Percentiles rank a stretch among this genome's conserved stretches.
phyloP scores from a whole-genome alignment of 257 asterid genomes.

The Solanum chiquidenum region DNA sequence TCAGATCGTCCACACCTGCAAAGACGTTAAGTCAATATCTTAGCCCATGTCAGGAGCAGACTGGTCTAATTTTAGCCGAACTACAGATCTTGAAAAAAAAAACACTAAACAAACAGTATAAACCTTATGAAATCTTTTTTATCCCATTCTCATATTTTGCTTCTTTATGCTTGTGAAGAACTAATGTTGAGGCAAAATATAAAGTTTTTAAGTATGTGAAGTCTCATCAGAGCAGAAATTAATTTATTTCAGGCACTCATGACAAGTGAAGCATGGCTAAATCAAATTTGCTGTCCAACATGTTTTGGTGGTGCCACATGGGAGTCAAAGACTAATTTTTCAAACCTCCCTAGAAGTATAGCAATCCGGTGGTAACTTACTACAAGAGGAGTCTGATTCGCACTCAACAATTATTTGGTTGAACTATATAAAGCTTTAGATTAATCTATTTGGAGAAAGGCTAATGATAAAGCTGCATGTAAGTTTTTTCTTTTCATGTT shows the following conservation, averaged over 20 bases:
- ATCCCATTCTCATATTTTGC: not conserved
- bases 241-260: not conserved
- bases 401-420: not conserved
- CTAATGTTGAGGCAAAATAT: not conserved
- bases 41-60: not conserved
- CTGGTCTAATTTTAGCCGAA: not conserved
- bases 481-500: not conserved
- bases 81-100: not conserved
- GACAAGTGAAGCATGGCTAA: not conserved
- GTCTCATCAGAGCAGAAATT: not conserved
- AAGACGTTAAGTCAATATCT: not conserved
- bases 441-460: not conserved
- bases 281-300: not conserved
- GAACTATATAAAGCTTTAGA: not conserved
- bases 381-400: not conserved
- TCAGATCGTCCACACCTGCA: conserved; percentile 33
- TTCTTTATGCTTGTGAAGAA: not conserved
- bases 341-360: not conserved
- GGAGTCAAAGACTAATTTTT: not conserved
- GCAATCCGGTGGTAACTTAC: not conserved
- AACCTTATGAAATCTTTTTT: not conserved
- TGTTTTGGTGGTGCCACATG: not conserved
- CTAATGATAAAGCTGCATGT: not conserved
- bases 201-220: not conserved
- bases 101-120: not conserved